Evolutionary conservation across 176 grass and related monocot species (phyloP), one percentile per base, ranked within the genome.

Genomic region (Musa beccarii): DNA sequence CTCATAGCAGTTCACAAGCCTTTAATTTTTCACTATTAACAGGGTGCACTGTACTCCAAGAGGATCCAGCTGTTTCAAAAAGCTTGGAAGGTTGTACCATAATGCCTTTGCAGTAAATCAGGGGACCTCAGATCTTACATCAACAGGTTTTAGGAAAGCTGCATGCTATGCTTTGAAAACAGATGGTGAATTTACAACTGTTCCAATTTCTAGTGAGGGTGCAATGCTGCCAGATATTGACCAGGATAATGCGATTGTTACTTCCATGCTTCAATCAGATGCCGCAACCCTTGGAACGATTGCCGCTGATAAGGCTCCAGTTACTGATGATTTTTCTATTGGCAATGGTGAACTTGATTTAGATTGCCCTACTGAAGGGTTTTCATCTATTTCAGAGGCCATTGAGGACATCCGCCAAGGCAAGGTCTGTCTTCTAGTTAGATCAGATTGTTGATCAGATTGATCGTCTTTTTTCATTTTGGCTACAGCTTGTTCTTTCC

Each of bases 361-460:
- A 77, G 92, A 96, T 88, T 79, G 55, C 52, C 89, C 92, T 1
- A 89, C 92, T 2, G 87, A 86, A 56, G 92, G 92, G 43, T 92
- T 96, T 34, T 75, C 89, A 3, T 96, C 92, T 28, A 92, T 96
- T 69, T 28, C 63, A 1, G 89, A 92, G 8, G 92, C 92, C 59
- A 87, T 96, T 23, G 81, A 87, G 73, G 89, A 96, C 68, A 88
- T 96, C 53, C 87, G 28, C 20, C 89, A 88, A 96, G 92, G 92
- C 77, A 96, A 96, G 83, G 92, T 79, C 69, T 67, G 77, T 59
- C 21, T 43, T 23, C 29, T 34, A 4, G 29, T 34, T 34, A 34
- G 25, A 79, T 59, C 89, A 43, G 78, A 77, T 43, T 85, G 24
- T 11, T 52, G 34, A 14, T 34, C 49, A 76, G 51, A 53, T 52